Percentiles rank a stretch among this genome's conserved stretches.
These are phyloP conservation scores for Ilyonectria mors-panacis DNA, from an alignment of 2,329 filamentous ascomycete species.

Conservation along the genomic window DNA sequence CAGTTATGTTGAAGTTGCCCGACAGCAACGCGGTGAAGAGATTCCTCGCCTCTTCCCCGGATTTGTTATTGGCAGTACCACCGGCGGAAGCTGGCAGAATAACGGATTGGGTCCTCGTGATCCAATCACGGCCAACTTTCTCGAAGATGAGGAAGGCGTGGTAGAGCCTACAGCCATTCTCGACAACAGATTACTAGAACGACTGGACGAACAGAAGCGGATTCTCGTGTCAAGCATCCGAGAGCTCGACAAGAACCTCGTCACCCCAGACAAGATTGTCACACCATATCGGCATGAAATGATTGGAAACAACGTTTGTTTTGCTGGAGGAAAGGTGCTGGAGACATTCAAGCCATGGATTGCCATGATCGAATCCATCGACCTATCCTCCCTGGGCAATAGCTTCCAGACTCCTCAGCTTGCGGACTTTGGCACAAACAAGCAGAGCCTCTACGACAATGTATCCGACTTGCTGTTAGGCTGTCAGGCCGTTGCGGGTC, in stretches of 20 bases:
- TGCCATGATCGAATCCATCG: slow-evolving; percentile 90
- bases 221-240: slow-evolving; percentile 89
- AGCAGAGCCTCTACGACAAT: slow-evolving; percentile 94
- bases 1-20: slow-evolving; percentile 95
- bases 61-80: slow-evolving; percentile 88
- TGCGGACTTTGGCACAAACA: slow-evolving; percentile 88
- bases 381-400: slow-evolving; percentile 83
- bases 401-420: slow-evolving; percentile 88
- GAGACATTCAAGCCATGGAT: slow-evolving; percentile 94
- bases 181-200: slow-evolving; percentile 83
- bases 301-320: slow-evolving; percentile 87
- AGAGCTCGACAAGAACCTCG: slow-evolving; percentile 87
- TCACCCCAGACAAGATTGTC: slow-evolving; percentile 84
- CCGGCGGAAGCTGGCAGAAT: slow-evolving; percentile 90
- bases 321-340: slow-evolving; percentile 82
- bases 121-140: slow-evolving; percentile 84
- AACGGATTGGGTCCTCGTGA: slow-evolving; percentile 77
- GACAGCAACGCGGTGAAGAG: slow-evolving; percentile 92
- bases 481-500: slow-evolving; percentile 93
- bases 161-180: slow-evolving; percentile 81
- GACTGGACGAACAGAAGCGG: slow-evolving; percentile 87
- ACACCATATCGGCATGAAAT: slow-evolving; percentile 83
- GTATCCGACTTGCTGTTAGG: slow-evolving; percentile 90
- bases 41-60: slow-evolving; percentile 94
- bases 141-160: slow-evolving; percentile 84